Evolutionary conservation across 768 basidiomycete genomes (phyloP).

Genomic region (Kwoniella dendrophila): DNA sequence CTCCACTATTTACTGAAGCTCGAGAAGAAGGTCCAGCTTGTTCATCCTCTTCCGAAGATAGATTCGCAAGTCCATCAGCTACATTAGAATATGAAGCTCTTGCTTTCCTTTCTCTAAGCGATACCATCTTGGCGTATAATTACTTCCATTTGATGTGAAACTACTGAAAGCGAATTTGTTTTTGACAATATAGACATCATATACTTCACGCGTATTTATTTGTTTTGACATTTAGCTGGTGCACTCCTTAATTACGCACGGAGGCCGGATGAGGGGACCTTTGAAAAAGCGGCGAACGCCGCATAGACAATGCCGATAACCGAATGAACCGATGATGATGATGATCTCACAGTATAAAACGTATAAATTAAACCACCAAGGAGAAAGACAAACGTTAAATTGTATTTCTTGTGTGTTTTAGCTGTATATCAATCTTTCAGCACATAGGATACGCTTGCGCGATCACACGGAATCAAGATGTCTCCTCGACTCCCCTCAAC

Average conservation of each 20-base stretch:
- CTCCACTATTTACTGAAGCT: neutral
- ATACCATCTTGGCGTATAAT: too few relatives aligned
- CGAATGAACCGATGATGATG: neutral
- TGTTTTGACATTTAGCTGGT: neutral
- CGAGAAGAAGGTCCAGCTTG: neutral
- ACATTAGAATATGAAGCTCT: slow-evolving; percentile 28
- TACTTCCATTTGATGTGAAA: too few relatives aligned
- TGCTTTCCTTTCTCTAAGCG: slow-evolving; percentile 24
- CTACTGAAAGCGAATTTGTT: neutral
- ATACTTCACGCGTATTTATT: neutral
- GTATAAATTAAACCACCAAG: too few relatives aligned
- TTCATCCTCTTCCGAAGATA: slow-evolving; percentile 23
- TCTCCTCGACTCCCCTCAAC: neutral
- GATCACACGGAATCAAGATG: neutral
- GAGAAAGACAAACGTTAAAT: too few relatives aligned
- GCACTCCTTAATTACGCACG: neutral
- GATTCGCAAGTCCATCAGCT: slow-evolving; percentile 23
- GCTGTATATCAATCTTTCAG: too few relatives aligned
- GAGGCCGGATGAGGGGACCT: too few relatives aligned
- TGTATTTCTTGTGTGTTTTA: too few relatives aligned
- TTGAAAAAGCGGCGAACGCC: slow-evolving; percentile 9
- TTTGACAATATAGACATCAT: neutral
- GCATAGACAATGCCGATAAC: neutral
- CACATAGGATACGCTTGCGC: too few relatives aligned
- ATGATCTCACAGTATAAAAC: too few relatives aligned